Evolutionary conservation across 1,284 basidiomycete genomes (phyloP).

Genomic region (Heliocybe sulcata): DNA sequence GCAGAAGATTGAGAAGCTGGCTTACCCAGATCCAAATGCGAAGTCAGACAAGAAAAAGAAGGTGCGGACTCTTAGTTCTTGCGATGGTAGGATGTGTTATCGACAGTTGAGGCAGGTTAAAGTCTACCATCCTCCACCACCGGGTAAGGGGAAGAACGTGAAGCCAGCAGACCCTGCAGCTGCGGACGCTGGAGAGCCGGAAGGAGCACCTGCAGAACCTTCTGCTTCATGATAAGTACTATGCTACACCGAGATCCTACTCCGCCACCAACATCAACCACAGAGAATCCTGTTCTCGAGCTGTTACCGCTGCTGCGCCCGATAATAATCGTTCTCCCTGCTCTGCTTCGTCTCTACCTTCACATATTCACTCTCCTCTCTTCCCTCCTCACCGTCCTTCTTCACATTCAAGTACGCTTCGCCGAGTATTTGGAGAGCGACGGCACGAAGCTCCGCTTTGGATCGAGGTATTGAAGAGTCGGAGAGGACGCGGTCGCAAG

Average conservation of each 20-base stretch:
- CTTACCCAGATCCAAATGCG: slow-evolving; percentile 77
- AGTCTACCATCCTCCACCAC: slow-evolving; percentile 73
- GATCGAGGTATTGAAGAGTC: slow-evolving; percentile 44
- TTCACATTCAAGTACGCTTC: slow-evolving; percentile 64
- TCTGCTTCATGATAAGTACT: neutral
- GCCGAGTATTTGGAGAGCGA: slow-evolving; percentile 81
- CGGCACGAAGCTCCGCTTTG: slow-evolving; percentile 70
- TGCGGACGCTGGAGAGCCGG: neutral
- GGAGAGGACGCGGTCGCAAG: slow-evolving; percentile 81
- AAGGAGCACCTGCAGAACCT: neutral
- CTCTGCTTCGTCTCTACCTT: slow-evolving; percentile 72
- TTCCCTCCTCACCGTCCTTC: slow-evolving; percentile 51
- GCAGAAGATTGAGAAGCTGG: slow-evolving; percentile 70
- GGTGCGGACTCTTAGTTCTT: slow-evolving; percentile 19
- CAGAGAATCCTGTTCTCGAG: too few relatives aligned
- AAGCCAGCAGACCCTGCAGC: slow-evolving; percentile 16
- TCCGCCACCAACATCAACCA: neutral
- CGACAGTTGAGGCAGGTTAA: slow-evolving; percentile 40
- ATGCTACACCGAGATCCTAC: neutral
- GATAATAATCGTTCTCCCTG: slow-evolving; percentile 24
- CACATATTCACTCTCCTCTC: slow-evolving; percentile 75
- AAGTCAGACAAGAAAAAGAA: slow-evolving; percentile 59
- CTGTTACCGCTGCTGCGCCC: neutral
- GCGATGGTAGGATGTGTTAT: neutral
- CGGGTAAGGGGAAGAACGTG: slow-evolving; percentile 62